Evolutionary conservation across 371 early-diverging fungal species (phyloP), one percentile per base, ranked within the genome.

Genomic region (Blakeslea trispora): DNA sequence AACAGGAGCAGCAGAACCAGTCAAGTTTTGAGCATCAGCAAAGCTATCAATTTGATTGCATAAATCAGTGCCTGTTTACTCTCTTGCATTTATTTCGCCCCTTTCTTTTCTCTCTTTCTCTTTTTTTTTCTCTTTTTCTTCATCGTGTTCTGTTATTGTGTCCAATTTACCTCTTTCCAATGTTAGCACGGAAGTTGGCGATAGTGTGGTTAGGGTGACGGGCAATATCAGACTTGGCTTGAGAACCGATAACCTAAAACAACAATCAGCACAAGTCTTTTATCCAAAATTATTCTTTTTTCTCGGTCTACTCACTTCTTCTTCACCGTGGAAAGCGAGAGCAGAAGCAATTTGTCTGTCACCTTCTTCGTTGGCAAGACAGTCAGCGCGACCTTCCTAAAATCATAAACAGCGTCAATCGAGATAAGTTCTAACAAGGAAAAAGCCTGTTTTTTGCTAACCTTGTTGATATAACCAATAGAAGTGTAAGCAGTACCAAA

Each of bases 331-430:
- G 84, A 93, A 94, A 63, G 95, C 94, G 53, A 96, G 89, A 69
- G 86, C 90, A 47, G 92, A 87, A 47, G 98, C 93, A 64, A 95
- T 95, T 75, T 91, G 89, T 68, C 96, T 84, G 73, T 96, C 96
- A 77, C 98, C 98, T 71, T 97, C 98, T 71, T 93, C 95, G 81
- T 97, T 96, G 65, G 98, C 97, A 69, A 97, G 94, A 70, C 93
- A 88, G 64, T 95, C 94, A 56, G 88, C 85, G 64, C 86, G 83
- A 61, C 89, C 90, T 66, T 91, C 91, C 83, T 90, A 68, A n/a
- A 37, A 37, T 82, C 75, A 31, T 2, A 17, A 45, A 10, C 37
- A 45, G 37, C 34, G 84, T 77, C 34, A 80, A 75, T 14, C 3
- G 37, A 37, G 37, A 3, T 40, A 59, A 3, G 22, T 22, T 8